Conservation (phyloP, 306 rosid genomes). For the Acacia acuminata region DNA sequence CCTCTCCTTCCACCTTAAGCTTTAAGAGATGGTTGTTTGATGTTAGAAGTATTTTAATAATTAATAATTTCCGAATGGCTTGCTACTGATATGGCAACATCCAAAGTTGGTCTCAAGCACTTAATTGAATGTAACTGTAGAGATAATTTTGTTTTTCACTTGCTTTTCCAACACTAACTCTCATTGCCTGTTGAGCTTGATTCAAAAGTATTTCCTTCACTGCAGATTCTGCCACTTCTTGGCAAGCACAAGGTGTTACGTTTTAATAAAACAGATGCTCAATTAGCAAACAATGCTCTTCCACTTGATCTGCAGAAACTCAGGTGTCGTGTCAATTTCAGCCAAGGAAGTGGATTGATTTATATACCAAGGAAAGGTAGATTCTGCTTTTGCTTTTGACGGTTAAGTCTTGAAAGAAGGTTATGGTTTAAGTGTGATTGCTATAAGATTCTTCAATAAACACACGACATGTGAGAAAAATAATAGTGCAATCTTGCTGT, state of each 20-base stretch:
- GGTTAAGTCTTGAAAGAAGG: no score
- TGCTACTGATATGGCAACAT: conserved; percentile 1
- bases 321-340: conserved; percentile 85
- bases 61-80: background rate
- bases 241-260: conserved; percentile 76
- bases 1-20: no score
- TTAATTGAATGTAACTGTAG: conserved; percentile 12
- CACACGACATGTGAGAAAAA: no score
- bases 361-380: no score
- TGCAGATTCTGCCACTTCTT: conserved; percentile 89
- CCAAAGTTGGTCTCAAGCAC: conserved; percentile 7
- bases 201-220: conserved; percentile 30
- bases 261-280: conserved; percentile 95
- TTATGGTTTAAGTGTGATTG: no score
- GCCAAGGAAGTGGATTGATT: no score
- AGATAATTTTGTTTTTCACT: conserved; percentile 12
- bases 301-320: conserved; percentile 81
- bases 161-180: background rate
- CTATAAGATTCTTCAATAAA: no score
- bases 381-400: no score
- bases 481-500: no score
- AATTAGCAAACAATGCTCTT: conserved; percentile 83
- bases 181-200: conserved; percentile 19
- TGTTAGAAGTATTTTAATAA: background rate
- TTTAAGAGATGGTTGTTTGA: background rate